Evolutionary conservation across 2,329 filamentous ascomycete genomes (phyloP), one percentile per base, ranked within the genome.

Genomic region (Dactylellina parvicollis): DNA sequence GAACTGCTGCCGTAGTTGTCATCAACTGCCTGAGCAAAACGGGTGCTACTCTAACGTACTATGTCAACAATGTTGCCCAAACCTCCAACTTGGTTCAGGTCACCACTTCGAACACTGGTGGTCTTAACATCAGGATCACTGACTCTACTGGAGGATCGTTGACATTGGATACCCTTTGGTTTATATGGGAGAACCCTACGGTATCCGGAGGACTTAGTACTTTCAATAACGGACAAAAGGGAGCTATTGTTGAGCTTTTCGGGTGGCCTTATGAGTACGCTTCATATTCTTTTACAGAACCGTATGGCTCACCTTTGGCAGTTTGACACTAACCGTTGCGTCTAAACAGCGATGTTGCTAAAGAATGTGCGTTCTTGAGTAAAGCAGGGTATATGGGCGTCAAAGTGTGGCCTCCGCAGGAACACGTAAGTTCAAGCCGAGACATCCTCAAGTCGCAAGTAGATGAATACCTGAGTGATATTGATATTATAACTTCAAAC

Each of bases 371-470:
- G 2, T 79, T 79, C 36, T 61, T 79, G 18, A 77, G 76, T 18
- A 78, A 76, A 66, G 78, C 78, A 65, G 75, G 78, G 16, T 79
- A 78, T 54, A 79, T 79, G 78, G 78, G 78, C 52, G 77, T 79
- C 14, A 79, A 77, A 70, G 76, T 79, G n/a, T 79, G 77, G 78
- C 78, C 78, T 9, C 59, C 78, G 12, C 76, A 75, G 30, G 78
- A 79, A 49, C 76, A 77, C 42, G 75, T 61, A 55, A 55, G 64
- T 61, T 44, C 7, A 42, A 56, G n/a, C 14, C 16, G 3, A 30
- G 3, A 22, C 4, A 42, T n/a, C 18, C 9, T 26, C 4, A 47
- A 14, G 4, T 40, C 14, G 14, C 36, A 8, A 14, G n/a, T 44
- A 12, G 20, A 4, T 24, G 24, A 30, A 14, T 16, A 4, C 20